phyloP scores from a whole-genome alignment of 805 yeast genomes.

The Lipomyces sp. region DNA sequence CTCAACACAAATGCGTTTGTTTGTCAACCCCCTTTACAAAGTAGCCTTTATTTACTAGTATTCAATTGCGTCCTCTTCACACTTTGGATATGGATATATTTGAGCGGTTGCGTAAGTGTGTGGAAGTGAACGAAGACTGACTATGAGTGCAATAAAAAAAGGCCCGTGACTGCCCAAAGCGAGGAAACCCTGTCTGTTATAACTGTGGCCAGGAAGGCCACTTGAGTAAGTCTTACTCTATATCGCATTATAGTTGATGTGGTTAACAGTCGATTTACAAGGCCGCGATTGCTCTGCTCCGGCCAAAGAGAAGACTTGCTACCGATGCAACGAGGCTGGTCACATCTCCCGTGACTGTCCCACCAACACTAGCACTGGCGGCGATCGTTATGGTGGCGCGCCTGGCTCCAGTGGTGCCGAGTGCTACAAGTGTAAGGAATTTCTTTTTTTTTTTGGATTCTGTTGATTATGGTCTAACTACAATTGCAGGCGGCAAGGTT shows the following conservation, averaged over 20 bases:
- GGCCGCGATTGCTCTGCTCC: constrained; percentile 89
- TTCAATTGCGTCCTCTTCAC: background rate
- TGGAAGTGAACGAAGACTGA: constrained; percentile 7
- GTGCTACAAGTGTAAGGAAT: constrained; percentile 73
- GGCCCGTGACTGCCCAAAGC: constrained; percentile 48
- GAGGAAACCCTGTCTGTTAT: constrained; percentile 48
- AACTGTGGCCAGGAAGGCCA: constrained; percentile 45
- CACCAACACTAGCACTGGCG: constrained; percentile 56
- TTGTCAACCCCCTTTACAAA: background rate
- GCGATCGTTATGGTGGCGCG: constrained; percentile 10
- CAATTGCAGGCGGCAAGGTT: constrained; percentile 61
- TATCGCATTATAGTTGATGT: background rate
- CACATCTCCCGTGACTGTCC: constrained; percentile 86
- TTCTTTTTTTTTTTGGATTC: no score
- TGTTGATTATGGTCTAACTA: constrained; percentile 34
- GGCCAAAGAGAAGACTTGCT: constrained; percentile 83
- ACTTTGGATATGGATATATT: background rate
- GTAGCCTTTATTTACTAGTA: background rate
- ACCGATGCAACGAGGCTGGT: constrained; percentile 89
- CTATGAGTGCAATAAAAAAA: constrained; percentile 9
- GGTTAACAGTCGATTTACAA: constrained; percentile 49
- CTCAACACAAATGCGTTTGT: background rate
- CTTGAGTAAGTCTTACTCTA: constrained; percentile 26
- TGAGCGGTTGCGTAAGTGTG: constrained; percentile 1
- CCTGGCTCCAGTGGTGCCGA: constrained; percentile 54